phyloP scores from a whole-genome alignment of 805 yeast genomes.

The Yarrowia keelungensis region DNA sequence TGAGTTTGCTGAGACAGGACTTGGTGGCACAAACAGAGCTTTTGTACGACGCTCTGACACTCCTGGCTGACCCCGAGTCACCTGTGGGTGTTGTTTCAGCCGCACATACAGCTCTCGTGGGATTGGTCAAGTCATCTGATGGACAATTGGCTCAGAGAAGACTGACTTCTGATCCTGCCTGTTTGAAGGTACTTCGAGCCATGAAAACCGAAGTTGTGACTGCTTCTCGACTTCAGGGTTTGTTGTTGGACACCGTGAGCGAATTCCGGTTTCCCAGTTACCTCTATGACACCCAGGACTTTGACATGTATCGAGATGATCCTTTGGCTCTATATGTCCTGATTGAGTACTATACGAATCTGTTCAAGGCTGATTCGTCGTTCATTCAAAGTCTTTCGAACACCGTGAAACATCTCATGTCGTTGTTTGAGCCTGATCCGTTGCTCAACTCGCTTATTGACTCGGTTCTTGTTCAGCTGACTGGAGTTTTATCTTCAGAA shows the following conservation, averaged over 20 bases:
- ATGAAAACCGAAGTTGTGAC: conserved; percentile 32
- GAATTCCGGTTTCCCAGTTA: conserved; percentile 13
- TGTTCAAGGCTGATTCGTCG: conserved; percentile 22
- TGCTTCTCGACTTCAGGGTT: conserved; percentile 5
- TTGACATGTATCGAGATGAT: conserved; percentile 23
- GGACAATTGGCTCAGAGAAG: conserved; percentile 18
- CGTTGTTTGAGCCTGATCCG: conserved; percentile 17
- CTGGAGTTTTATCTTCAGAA: background rate
- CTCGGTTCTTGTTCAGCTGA: conserved; percentile 15
- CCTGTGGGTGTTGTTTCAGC: conserved; percentile 25
- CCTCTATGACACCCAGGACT: conserved; percentile 10
- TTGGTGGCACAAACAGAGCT: conserved; percentile 24
- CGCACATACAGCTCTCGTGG: conserved; percentile 19
- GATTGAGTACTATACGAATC: conserved; percentile 27
- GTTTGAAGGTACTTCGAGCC: conserved; percentile 12
- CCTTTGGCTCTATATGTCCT: conserved; percentile 29
- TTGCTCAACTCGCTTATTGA: conserved; percentile 18
- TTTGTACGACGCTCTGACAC: conserved; percentile 1
- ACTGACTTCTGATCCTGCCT: conserved; percentile 2
- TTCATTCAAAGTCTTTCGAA: background rate
- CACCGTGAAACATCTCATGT: conserved; percentile 1
- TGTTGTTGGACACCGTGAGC: background rate
- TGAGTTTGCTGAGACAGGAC: conserved; percentile 13
- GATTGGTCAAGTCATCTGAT: background rate
- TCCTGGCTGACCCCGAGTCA: conserved; percentile 23